phyloP scores from a whole-genome alignment of 495 filamentous ascomycete species.

The Penicillium cosmopolitanum region DNA sequence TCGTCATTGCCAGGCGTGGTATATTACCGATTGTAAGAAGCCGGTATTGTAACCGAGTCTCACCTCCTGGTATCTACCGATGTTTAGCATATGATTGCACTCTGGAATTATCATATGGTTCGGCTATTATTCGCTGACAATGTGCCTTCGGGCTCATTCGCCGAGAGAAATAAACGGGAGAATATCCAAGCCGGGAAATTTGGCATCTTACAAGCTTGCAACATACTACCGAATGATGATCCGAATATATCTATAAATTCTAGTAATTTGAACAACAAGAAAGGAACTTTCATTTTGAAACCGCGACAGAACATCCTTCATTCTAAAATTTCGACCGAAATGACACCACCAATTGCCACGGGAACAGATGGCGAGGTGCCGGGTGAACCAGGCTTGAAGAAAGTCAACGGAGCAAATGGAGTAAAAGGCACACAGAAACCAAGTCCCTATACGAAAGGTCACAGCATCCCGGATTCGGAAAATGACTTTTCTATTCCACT shows the following conservation, averaged over 20 bases:
- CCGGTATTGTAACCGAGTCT: constrained; percentile 4
- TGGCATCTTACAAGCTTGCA: background rate
- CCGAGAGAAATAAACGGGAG: no score
- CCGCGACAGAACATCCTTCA: no score
- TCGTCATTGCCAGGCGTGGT: background rate
- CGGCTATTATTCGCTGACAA: background rate
- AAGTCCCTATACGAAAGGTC: background rate
- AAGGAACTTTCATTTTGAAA: background rate
- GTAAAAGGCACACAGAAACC: background rate
- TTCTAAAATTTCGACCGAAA: background rate
- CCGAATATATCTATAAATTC: background rate
- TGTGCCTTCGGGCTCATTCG: background rate
- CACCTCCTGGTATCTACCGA: no score
- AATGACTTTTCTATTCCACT: constrained; percentile 18
- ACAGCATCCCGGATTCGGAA: background rate
- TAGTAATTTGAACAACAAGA: background rate
- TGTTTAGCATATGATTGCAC: no score
- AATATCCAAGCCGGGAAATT: background rate
- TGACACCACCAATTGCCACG: background rate
- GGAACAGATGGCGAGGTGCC: background rate
- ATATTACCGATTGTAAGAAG: constrained; percentile 11
- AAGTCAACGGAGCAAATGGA: constrained; percentile 2
- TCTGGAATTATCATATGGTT: background rate
- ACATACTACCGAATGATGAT: background rate
- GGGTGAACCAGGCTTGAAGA: background rate